Conservation (phyloP, 2,329 filamentous ascomycete genomes). For the Diplodia mutila region DNA sequence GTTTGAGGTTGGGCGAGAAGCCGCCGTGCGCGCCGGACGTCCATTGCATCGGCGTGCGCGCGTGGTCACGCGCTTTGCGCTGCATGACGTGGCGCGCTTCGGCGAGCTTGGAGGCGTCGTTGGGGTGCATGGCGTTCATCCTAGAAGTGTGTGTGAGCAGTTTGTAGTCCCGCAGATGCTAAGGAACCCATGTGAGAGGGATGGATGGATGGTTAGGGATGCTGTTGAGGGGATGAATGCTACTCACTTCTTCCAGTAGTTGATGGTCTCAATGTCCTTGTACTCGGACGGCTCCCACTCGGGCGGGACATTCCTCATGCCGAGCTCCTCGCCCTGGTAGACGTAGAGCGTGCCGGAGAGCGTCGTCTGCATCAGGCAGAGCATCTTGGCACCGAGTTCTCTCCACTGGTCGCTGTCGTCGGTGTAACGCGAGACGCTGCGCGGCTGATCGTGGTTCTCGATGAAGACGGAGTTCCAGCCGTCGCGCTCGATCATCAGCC, state of each 20-base stretch:
- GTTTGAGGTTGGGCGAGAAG: constrained; percentile 55
- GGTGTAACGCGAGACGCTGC: constrained; percentile 53
- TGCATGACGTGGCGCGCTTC: constrained; percentile 40
- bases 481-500: constrained; percentile 37
- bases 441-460: constrained; percentile 59
- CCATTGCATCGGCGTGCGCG: constrained; percentile 72
- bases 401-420: constrained; percentile 52
- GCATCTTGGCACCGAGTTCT: constrained; percentile 52
- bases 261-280: constrained; percentile 59
- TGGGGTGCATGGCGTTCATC: constrained; percentile 38
- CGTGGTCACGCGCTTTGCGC: constrained; percentile 66
- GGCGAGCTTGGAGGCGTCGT: constrained; percentile 34
- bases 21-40: constrained; percentile 58
- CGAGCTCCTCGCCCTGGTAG: constrained; percentile 57
- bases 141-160: constrained; percentile 25
- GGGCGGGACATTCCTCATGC: constrained; percentile 54
- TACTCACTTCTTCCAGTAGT: constrained; percentile 51
- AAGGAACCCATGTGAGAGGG: too few relatives aligned
- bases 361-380: constrained; percentile 53
- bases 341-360: constrained; percentile 56
- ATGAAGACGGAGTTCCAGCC: constrained; percentile 57
- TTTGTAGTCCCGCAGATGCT: too few relatives aligned
- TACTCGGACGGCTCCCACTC: constrained; percentile 52
- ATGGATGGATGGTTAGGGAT: too few relatives aligned
- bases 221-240: neutral